A percentile compares a stretch with the other conserved stretches of the same genome.
Conservation (phyloP, 1,139 yeast species). For the Yamadazyma epiphylla region DNA sequence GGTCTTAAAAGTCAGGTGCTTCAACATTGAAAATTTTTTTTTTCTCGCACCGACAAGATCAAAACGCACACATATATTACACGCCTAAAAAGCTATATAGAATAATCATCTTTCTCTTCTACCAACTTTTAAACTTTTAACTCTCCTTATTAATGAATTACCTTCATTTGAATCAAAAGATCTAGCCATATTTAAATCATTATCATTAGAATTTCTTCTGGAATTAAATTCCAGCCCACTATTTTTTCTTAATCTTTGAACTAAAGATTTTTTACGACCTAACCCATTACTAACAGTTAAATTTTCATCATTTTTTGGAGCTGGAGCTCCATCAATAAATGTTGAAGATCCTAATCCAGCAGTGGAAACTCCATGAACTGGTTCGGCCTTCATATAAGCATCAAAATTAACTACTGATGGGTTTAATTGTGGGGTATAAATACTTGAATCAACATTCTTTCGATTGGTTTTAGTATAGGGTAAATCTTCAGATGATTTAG, state of each 20-base stretch:
- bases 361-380: constrained; percentile 81
- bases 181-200: constrained; percentile 26
- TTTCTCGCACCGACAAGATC: too few species aligned
- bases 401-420: constrained; percentile 66
- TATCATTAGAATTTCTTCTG: constrained; percentile 35
- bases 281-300: constrained; percentile 33
- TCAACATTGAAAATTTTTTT: too few species aligned
- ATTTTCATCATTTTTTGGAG: constrained; percentile 47
- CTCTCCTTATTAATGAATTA: constrained; percentile 69
- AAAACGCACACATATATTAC: neutral
- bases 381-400: constrained; percentile 61
- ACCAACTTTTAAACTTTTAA: constrained; percentile 81
- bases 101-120: constrained; percentile 20
- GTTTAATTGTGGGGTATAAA: constrained; percentile 40
- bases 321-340: constrained; percentile 95
- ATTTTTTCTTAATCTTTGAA: constrained; percentile 56
- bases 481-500: constrained; percentile 13
- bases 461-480: constrained; percentile 10
- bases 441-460: constrained; percentile 15
- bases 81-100: neutral
- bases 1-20: too few species aligned
- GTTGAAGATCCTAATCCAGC: constrained; percentile 90
- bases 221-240: constrained; percentile 32
- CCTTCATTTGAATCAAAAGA: constrained; percentile 22
- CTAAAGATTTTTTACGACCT: constrained; percentile 72